A percentile compares a stretch with the other conserved stretches of the same genome.
phyloP scores from a whole-genome alignment of 306 rosid genomes.

The Prunus mira region DNA sequence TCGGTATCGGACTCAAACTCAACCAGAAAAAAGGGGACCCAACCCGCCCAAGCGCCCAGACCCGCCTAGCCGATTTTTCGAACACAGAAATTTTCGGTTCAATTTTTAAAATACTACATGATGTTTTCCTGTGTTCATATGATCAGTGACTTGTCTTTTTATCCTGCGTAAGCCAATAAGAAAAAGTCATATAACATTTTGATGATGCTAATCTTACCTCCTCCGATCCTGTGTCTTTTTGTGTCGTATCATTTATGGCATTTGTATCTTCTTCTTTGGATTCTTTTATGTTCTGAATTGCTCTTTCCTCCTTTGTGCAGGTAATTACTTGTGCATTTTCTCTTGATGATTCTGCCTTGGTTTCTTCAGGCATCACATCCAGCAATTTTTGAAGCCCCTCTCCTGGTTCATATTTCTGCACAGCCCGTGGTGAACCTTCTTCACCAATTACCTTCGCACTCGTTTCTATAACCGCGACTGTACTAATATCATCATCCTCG shows the following conservation, averaged over 20 bases:
- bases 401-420: constrained; percentile 19
- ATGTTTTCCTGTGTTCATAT: too few species aligned
- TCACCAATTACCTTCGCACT: neutral
- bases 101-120: too few species aligned
- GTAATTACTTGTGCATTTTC: constrained; percentile 3
- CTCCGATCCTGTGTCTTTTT: constrained; percentile 5
- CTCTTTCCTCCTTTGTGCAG: constrained; percentile 21
- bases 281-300: constrained; percentile 13
- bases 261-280: constrained; percentile 17
- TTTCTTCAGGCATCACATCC: constrained; percentile 8
- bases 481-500: neutral
- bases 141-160: too few species aligned
- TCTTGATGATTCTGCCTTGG: constrained; percentile 8
- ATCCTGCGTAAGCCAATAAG: neutral
- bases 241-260: neutral
- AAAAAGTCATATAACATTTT: neutral
- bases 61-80: too few species aligned
- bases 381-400: constrained; percentile 21
- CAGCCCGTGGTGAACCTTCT: constrained; percentile 5
- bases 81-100: too few species aligned
- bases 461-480: constrained; percentile 5
- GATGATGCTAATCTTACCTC: constrained; percentile 28
- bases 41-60: too few species aligned
- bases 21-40: too few species aligned
- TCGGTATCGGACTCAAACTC: too few species aligned